A percentile compares a stretch with the other conserved stretches of the same genome.
Evolutionary conservation across 2,329 filamentous ascomycete genomes (phyloP).

Genomic region (Colletotrichum liaoningense): DNA sequence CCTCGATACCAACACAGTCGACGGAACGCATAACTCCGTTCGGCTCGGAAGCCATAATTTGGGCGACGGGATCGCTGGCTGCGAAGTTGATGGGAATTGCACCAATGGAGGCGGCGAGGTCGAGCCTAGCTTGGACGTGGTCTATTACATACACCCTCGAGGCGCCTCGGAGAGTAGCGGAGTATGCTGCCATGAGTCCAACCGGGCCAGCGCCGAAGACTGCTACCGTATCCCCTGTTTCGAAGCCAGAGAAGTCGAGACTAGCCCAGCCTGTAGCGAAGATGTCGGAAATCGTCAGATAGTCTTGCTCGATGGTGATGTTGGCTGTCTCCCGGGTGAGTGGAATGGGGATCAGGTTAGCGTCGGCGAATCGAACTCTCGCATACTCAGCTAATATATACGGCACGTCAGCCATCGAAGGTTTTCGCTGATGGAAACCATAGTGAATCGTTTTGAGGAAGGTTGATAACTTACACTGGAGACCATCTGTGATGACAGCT

Average conservation of each 20-base stretch:
- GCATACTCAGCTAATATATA: constrained; percentile 58
- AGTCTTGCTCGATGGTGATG: constrained; percentile 70
- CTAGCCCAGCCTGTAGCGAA: constrained; percentile 67
- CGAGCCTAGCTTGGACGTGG: constrained; percentile 38
- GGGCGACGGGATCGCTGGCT: constrained; percentile 25
- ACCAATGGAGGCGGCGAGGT: constrained; percentile 35
- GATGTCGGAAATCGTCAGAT: constrained; percentile 58
- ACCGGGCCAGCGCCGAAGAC: constrained; percentile 74
- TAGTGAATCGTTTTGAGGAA: neutral
- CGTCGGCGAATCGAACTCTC: constrained; percentile 73
- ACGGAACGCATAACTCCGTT: constrained; percentile 34
- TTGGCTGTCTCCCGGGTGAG: constrained; percentile 45
- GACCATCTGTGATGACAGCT: neutral
- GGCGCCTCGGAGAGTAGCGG: constrained; percentile 39
- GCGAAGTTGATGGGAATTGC: constrained; percentile 38
- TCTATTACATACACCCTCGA: constrained; percentile 38
- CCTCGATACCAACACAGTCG: constrained; percentile 38
- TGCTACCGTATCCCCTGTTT: constrained; percentile 69
- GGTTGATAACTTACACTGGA: constrained; percentile 8
- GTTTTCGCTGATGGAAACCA: too few species aligned
- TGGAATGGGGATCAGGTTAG: constrained; percentile 71
- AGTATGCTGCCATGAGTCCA: constrained; percentile 62
- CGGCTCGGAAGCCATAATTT: constrained; percentile 35
- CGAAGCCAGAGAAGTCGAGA: constrained; percentile 66
- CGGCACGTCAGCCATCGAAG: neutral